These are phyloP conservation scores for Acanthamoeba healyi DNA, from an alignment of 208 protist genomes.

Conservation along the genomic window DNA sequence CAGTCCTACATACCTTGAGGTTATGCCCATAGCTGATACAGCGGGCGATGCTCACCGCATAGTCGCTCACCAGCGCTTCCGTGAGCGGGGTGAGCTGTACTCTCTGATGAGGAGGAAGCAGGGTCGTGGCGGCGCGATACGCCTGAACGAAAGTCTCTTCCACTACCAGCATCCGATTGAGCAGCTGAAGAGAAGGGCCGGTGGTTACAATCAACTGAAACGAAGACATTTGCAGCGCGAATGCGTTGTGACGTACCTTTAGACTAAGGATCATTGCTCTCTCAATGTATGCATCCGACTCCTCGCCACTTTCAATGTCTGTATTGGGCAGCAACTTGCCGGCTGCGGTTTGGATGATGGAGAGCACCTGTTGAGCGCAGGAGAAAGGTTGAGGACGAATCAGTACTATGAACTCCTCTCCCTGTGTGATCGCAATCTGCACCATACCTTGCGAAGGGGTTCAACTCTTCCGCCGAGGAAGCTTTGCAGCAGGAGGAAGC, in stretches of 20 bases:
- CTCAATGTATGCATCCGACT: not conserved
- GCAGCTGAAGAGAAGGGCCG: not conserved
- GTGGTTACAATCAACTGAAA: not conserved
- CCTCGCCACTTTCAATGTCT: not conserved
- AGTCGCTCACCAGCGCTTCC: constrained; percentile 43
- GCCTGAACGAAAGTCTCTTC: constrained; percentile 15
- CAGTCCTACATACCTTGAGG: constrained; percentile 28
- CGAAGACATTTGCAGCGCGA: not conserved
- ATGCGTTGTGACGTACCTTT: not conserved
- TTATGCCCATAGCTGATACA: constrained; percentile 58
- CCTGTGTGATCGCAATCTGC: no score
- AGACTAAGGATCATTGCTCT: constrained; percentile 37
- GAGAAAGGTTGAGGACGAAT: not conserved
- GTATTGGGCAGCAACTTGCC: not conserved
- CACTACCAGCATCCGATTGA: not conserved
- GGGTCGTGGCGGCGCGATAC: not conserved
- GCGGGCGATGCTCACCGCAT: constrained; percentile 32
- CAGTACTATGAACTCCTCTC: no score
- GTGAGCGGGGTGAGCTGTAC: constrained; percentile 16
- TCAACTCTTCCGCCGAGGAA: constrained; percentile 15
- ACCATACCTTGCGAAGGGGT: constrained; percentile 9
- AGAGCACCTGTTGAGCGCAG: constrained; percentile 31
- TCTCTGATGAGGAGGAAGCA: not conserved
- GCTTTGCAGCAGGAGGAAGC: constrained; percentile 30
- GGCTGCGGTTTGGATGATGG: constrained; percentile 47